A percentile compares a stretch with the other conserved stretches of the same genome.
Evolutionary conservation across 1,284 basidiomycete genomes (phyloP).

Genomic region (Termitomyces sp.): DNA sequence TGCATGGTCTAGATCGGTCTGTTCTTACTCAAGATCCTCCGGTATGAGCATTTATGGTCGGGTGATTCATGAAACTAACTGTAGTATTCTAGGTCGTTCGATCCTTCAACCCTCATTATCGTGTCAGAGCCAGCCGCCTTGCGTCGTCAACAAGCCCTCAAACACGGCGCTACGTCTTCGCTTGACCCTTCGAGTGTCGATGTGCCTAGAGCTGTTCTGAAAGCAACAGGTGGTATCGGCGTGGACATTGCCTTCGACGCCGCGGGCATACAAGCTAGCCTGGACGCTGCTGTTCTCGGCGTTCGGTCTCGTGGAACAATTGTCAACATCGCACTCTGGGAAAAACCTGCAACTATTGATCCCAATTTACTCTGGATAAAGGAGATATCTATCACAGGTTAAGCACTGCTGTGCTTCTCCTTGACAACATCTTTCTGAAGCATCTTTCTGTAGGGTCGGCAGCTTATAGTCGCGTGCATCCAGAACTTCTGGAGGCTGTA

Average conservation of each 20-base stretch:
- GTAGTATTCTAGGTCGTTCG: conserved; percentile 20
- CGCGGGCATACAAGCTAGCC: conserved; percentile 26
- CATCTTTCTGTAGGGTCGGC: conserved; percentile 19
- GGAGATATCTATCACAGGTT: conserved; percentile 29
- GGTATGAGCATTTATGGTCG: conserved; percentile 6
- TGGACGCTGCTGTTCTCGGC: conserved; percentile 23
- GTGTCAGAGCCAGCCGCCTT: conserved; percentile 26
- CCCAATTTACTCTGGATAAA: conserved; percentile 23
- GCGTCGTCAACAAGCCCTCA: conserved; percentile 24
- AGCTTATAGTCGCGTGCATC: conserved; percentile 26
- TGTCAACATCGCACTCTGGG: conserved; percentile 31
- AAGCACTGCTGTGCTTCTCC: not conserved
- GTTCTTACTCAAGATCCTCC: conserved; percentile 23
- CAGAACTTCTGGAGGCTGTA: conserved; percentile 26
- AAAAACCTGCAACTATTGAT: conserved; percentile 20
- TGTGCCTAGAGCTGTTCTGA: conserved; percentile 14
- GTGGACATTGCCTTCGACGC: conserved; percentile 31
- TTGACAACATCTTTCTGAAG: not conserved
- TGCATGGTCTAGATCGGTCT: conserved; percentile 20
- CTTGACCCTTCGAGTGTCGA: conserved; percentile 20
- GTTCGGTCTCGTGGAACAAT: conserved; percentile 25
- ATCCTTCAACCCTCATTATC: conserved; percentile 21
- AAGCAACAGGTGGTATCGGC: conserved; percentile 22
- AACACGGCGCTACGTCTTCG: conserved; percentile 25
- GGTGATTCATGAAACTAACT: not conserved